Evolutionary conservation across 179 eudicot species (phyloP).

Genomic region (Heliamphora pulchella): DNA sequence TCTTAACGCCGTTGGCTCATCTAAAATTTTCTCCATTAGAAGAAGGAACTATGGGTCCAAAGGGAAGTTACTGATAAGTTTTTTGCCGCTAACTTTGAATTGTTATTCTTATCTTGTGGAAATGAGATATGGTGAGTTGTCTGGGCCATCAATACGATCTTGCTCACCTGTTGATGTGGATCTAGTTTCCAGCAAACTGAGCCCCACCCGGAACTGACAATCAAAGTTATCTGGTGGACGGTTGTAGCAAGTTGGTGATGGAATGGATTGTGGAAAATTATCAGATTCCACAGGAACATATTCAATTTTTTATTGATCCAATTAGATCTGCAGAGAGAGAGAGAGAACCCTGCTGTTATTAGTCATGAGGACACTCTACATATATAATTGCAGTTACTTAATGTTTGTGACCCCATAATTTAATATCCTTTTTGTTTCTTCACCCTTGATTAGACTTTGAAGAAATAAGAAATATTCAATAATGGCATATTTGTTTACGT

Average conservation of each 20-base stretch:
- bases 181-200: not conserved
- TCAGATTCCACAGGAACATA: not conserved
- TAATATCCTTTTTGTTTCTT: not conserved
- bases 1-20: constrained; percentile 16
- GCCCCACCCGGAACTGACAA: not conserved
- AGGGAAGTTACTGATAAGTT: constrained; percentile 24
- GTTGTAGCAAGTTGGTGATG: not conserved
- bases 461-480: not conserved
- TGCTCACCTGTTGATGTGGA: not conserved
- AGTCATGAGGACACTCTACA: not conserved
- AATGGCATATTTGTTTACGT: not conserved
- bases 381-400: no score
- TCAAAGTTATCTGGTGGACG: not conserved
- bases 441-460: no score
- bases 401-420: not conserved
- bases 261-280: not conserved
- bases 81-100: not conserved
- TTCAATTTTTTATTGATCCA: not conserved
- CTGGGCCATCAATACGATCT: not conserved
- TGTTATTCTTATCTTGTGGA: not conserved
- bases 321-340: not conserved
- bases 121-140: not conserved
- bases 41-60: constrained; percentile 18
- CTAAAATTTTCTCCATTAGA: constrained; percentile 18
- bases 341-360: not conserved